A percentile compares a stretch with the other conserved stretches of the same genome.
Conservation (phyloP, 768 basidiomycete genomes). For the Pleurotus tuoliensis region DNA sequence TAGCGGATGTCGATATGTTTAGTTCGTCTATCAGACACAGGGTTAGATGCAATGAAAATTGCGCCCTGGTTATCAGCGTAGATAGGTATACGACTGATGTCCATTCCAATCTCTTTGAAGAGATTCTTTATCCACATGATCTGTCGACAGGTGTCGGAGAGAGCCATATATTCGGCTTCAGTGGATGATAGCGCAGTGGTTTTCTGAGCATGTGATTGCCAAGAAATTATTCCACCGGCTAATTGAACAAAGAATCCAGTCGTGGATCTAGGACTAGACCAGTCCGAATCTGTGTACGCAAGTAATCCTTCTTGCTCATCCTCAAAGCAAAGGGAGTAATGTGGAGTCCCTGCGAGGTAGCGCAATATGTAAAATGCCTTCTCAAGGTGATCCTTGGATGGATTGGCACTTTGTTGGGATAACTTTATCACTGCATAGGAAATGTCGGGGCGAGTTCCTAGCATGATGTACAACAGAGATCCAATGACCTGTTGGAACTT, state of each 20-base stretch:
- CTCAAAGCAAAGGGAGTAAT: constrained; percentile 13
- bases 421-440: too few relatives aligned
- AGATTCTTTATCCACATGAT: too few relatives aligned
- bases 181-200: constrained; percentile 25
- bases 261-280: constrained; percentile 20
- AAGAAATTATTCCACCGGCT: constrained; percentile 23
- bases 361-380: constrained; percentile 21
- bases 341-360: constrained; percentile 22
- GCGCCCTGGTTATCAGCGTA: too few relatives aligned
- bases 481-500: too few relatives aligned
- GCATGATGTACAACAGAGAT: too few relatives aligned
- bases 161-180: constrained; percentile 30
- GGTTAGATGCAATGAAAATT: too few relatives aligned
- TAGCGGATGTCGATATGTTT: too few relatives aligned
- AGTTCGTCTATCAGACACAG: too few relatives aligned
- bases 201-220: constrained; percentile 28
- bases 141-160: neutral
- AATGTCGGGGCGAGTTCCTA: too few relatives aligned
- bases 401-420: too few relatives aligned
- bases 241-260: constrained; percentile 25
- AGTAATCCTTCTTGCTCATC: constrained; percentile 4
- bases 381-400: constrained; percentile 17
- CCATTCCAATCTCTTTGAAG: too few relatives aligned
- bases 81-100: too few relatives aligned
- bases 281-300: constrained; percentile 20